Base-by-base conservation (phyloP, 192 early-diverging fungal genomes). In the Coemansia sp. region DNA sequence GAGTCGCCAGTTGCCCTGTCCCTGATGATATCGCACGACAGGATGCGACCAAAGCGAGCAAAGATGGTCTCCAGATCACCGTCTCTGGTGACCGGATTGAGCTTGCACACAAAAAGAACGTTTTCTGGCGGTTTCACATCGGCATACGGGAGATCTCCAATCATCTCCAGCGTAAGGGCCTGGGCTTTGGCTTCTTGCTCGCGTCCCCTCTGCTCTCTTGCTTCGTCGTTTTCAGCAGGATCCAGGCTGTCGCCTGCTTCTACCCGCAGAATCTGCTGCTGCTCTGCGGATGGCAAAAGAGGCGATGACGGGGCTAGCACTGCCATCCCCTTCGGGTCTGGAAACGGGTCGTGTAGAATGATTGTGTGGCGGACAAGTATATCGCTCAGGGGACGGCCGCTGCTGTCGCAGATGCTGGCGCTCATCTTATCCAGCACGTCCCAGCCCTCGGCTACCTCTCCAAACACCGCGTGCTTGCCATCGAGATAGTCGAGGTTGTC, bases 51-150 rank as follows among this genome's bases (percentile, higher is more conserved):
- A 83, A 99, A 99, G 37, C 95, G 79, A 4, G 91, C 90, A 83
- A 99, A 99, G 49, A 99, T 97, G 40, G 93, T 77, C 66, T 92
- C 87, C 75, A 99, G 74, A 80, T 99, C 95, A 66, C 95, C 94
- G 62, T 95, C 94, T 41, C 88, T 64, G 0, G 96, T 99, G 0
- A 92, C 85, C 0, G 94, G 91, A 70, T 99, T 96, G 49, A 98
- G 85, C 65, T 95, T 93, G 60, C 96, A 98, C 3, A 99, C 94
- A 85, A 99, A 99, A 3, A 99, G 66, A 3, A 99, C 89, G 75
- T 97, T 97, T 65, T 99, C 97, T 8, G 96, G 95, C 6, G 97
- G 97, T 67, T 94, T 94, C 44, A 99, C 90, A 62, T 99, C 97
- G 19, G 97, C 97, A 81, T 92, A 95, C 9, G 97, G 97, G 12